Base-by-base conservation (phyloP, 2,329 filamentous ascomycete species). In the Penicillium brevicompactum region DNA sequence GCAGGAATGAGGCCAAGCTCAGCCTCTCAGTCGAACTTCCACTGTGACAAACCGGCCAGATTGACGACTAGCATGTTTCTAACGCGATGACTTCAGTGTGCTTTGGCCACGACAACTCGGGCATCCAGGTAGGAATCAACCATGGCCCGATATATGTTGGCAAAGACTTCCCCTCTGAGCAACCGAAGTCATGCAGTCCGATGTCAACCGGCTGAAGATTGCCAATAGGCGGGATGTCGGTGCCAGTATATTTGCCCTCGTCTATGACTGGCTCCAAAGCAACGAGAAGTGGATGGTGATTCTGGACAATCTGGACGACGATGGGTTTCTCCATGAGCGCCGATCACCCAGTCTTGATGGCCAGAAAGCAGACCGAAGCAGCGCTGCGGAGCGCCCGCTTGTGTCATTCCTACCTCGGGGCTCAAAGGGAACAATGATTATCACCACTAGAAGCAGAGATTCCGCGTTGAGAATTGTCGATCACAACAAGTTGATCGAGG, bases 181-280 rank as follows among this genome's bases (percentile, higher is more conserved):
- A 7, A 27, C 48, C 14, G 8, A 40, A 50, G 24, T 3, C 14
- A 4, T 40, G 48, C 30, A 27, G 24, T 30, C 30, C 4, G 40
- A 50, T 4, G 6, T 50, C 27, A 9, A 70, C 22, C 49, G 40
- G 0, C 56, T 68, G 4, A 67, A 67, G 53, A 55, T 77, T 9
- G 53, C 61, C 10, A 66, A 68, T 5, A 65, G 70, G 5, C 31
- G 67, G 24, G 59, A 75, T 51, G 67, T 66, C 7, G 59, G 61
- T 2, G 61, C 60, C 9, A 63, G 77, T 55, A 65, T 74, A 24
- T 69, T 74, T 40, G n/a, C 64, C 49, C 66, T 69, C 6, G 51
- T 70, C 3, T 27, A 54, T 14, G 51, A 58, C 46, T 69, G 65
- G 63, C 51, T 69, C 2, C 45, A 31, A 14, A 55, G 64, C 51